Percentiles rank a stretch among this genome's conserved stretches.
phyloP scores from a whole-genome alignment of 805 yeast genomes.

The Starmerella lactis-condensi region DNA sequence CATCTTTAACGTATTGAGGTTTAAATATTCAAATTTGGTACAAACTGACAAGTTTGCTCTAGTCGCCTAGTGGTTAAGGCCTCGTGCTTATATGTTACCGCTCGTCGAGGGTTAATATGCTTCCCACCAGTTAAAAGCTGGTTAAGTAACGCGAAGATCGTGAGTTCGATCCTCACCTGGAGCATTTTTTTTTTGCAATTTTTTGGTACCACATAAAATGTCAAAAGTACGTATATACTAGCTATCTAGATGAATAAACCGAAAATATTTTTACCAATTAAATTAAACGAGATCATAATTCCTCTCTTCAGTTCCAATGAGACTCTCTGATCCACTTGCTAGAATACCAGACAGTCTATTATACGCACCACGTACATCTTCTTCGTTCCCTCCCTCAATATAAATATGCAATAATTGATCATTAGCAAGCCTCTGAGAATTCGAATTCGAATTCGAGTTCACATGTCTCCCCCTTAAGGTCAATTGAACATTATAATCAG shows the following conservation, averaged over 20 bases:
- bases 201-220: not conserved
- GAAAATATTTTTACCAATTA: not conserved
- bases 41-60: slow-evolving; percentile 10
- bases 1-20: slow-evolving; percentile 1
- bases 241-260: not conserved
- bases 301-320: slow-evolving; percentile 1
- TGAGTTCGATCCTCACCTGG: slow-evolving; percentile 33
- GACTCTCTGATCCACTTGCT: slow-evolving; percentile 1
- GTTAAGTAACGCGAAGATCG: slow-evolving; percentile 49
- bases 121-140: slow-evolving; percentile 14
- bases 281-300: slow-evolving; percentile 7
- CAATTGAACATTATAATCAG: slow-evolving; percentile 36
- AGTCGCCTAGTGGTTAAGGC: slow-evolving; percentile 32
- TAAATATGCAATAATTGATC: slow-evolving; percentile 47
- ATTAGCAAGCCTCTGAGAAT: not conserved
- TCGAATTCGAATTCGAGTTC: slow-evolving; percentile 35
- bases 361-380: slow-evolving; percentile 26
- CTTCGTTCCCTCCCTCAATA: slow-evolving; percentile 54
- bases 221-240: not conserved
- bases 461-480: slow-evolving; percentile 59
- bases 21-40: not conserved
- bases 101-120: slow-evolving; percentile 36
- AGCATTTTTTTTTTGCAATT: slow-evolving; percentile 20
- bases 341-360: slow-evolving; percentile 6
- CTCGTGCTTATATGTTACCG: slow-evolving; percentile 44